Evolutionary conservation across 768 basidiomycete genomes (phyloP).

Genomic region (Boletus eberwhitei): DNA sequence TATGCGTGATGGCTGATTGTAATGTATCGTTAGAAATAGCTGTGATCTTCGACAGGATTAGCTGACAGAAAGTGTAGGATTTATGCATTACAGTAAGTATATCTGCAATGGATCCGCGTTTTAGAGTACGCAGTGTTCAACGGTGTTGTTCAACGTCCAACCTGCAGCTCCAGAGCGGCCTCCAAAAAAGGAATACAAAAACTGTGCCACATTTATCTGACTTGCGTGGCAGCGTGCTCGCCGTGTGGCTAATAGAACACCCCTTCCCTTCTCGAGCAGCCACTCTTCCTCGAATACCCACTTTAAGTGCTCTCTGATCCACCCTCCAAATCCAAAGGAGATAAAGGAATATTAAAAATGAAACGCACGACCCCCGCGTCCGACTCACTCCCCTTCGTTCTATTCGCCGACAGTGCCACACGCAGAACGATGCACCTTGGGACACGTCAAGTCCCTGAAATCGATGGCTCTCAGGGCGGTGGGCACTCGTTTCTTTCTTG

Average conservation of each 20-base stretch:
- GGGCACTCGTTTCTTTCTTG: slow-evolving; percentile 15
- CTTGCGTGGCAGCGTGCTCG: not conserved
- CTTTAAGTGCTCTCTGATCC: not conserved
- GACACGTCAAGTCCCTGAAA: slow-evolving; percentile 41
- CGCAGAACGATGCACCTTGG: not conserved
- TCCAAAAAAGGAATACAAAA: slow-evolving; percentile 17
- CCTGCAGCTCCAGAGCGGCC: not conserved
- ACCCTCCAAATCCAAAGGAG: not conserved
- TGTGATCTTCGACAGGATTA: too few relatives aligned
- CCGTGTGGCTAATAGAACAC: not conserved
- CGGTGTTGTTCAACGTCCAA: too few relatives aligned
- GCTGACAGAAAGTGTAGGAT: too few relatives aligned
- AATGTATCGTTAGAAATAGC: too few relatives aligned
- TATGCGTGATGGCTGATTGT: too few relatives aligned
- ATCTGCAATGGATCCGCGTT: too few relatives aligned
- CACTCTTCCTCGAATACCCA: not conserved
- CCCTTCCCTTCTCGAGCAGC: not conserved
- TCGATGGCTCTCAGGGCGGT: slow-evolving; percentile 51
- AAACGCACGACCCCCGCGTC: not conserved
- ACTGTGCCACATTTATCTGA: not conserved
- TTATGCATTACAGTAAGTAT: too few relatives aligned
- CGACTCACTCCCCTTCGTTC: not conserved
- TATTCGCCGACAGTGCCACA: not conserved
- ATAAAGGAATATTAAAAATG: not conserved
- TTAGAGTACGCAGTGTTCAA: too few relatives aligned